phyloP scores from a whole-genome alignment of 2,329 filamentous ascomycete species.

The Penicillium aurantiogriseum region DNA sequence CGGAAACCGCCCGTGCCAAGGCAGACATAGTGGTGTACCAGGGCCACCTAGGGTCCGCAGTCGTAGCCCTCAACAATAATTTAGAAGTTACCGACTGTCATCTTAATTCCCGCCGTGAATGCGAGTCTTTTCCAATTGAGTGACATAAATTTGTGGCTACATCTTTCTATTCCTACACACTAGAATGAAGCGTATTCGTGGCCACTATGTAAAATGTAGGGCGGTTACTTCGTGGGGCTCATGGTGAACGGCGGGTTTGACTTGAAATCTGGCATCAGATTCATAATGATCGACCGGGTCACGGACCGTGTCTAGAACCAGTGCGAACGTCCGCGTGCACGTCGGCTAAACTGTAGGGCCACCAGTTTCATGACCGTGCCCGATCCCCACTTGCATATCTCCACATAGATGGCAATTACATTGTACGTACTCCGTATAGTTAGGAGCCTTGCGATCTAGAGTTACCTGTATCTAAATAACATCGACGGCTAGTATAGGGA shows the following conservation, averaged over 20 bases:
- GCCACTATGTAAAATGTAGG: not conserved
- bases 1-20: no score
- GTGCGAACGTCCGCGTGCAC: not conserved
- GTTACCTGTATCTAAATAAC: no score
- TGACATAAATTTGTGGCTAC: not conserved
- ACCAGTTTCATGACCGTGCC: not conserved
- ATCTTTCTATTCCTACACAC: not conserved
- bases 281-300: constrained; percentile 7
- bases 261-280: not conserved
- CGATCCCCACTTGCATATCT: not conserved
- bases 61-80: no score
- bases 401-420: not conserved
- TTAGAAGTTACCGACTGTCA: no score
- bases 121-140: not conserved
- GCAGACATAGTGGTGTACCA: no score
- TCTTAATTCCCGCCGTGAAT: not conserved
- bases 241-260: not conserved
- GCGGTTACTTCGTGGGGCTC: not conserved
- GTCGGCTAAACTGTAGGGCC: not conserved
- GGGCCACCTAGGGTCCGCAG: no score
- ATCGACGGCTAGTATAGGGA: no score
- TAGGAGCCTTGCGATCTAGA: no score
- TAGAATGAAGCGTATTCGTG: not conserved
- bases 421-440: not conserved
- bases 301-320: constrained; percentile 1